phyloP scores from a whole-genome alignment of 352 stramenopile genomes.

The Phytophthora litchii region DNA sequence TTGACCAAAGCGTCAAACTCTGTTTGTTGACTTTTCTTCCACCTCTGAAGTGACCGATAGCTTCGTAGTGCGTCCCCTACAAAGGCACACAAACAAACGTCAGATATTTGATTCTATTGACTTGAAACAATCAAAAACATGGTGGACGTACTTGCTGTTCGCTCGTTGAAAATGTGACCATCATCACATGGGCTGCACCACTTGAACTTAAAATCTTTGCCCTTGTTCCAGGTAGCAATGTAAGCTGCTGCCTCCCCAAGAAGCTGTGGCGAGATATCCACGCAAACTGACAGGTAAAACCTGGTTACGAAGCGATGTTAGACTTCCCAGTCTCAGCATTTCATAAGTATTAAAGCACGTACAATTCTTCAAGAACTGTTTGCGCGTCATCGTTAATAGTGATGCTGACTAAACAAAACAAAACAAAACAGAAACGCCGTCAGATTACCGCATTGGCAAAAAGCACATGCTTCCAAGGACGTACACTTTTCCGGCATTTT shows the following conservation, averaged over 20 bases:
- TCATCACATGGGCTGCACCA: constrained; percentile 67
- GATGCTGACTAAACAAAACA: constrained; percentile 44
- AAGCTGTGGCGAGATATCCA: constrained; percentile 56
- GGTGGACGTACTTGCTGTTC: constrained; percentile 63
- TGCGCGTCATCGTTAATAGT: constrained; percentile 58
- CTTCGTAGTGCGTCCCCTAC: constrained; percentile 71
- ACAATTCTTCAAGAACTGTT: constrained; percentile 73
- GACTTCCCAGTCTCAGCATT: no score
- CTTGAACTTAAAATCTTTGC: constrained; percentile 81
- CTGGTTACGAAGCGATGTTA: constrained; percentile 31
- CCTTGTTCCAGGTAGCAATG: constrained; percentile 75
- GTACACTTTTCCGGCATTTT: constrained; percentile 81
- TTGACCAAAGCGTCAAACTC: constrained; percentile 65
- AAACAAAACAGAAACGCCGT: constrained; percentile 2
- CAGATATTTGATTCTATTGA: neutral
- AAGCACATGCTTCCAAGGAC: neutral
- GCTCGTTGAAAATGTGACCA: constrained; percentile 63
- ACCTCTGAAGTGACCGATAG: constrained; percentile 61
- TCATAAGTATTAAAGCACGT: no score
- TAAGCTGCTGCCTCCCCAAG: constrained; percentile 78
- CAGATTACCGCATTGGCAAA: constrained; percentile 4
- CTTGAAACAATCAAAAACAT: neutral
- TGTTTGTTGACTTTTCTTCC: constrained; percentile 68
- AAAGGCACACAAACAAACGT: neutral
- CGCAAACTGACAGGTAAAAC: constrained; percentile 72